Conservation (phyloP, 495 filamentous ascomycete species). For the Penicillium pancosmium region DNA sequence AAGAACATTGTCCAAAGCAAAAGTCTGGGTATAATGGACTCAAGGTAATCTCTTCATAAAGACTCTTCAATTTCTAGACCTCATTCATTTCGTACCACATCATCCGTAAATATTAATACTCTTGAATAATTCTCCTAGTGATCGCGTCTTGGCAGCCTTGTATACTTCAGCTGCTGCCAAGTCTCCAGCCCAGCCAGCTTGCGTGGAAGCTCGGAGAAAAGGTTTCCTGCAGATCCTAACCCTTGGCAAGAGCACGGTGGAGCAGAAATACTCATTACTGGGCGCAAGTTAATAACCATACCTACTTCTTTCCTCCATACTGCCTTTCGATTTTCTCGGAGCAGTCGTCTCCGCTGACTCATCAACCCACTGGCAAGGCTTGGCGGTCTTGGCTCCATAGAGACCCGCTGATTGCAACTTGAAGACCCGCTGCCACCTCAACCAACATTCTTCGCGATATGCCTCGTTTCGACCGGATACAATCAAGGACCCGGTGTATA, state of each 20-base stretch:
- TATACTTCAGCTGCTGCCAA: neutral
- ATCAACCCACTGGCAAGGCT: neutral
- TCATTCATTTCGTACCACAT: neutral
- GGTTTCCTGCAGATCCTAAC: neutral
- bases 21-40: too few species aligned
- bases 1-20: too few species aligned
- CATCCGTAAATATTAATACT: neutral
- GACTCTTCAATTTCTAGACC: too few species aligned
- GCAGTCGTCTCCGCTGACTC: conserved; percentile 2
- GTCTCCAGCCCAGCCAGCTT: neutral
- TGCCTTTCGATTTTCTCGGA: neutral
- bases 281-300: neutral
- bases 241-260: neutral
- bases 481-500: neutral
- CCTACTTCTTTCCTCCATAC: too few species aligned
- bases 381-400: conserved; percentile 2
- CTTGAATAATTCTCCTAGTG: neutral
- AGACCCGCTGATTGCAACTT: neutral
- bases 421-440: neutral
- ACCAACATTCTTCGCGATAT: neutral
- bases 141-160: neutral
- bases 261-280: neutral
- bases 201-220: conserved; percentile 3
- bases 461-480: neutral
- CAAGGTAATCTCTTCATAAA: too few species aligned